Base-by-base conservation (phyloP, 352 stramenopile genomes). In the Phytophthora podocarpi region DNA sequence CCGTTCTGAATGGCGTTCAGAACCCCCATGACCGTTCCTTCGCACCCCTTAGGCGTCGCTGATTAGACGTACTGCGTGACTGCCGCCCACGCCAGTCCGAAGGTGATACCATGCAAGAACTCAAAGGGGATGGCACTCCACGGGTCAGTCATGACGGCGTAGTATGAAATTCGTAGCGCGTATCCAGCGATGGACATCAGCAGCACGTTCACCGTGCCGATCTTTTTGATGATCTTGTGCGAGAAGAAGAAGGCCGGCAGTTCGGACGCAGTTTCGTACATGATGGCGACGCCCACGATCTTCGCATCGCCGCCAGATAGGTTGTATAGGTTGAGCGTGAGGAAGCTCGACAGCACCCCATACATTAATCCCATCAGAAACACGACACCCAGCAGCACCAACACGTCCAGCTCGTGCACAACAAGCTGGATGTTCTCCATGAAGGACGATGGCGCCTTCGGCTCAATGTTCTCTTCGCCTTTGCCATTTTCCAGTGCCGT, bases 311-410 rank as follows among this genome's bases (percentile, higher is more conserved):
- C 45, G 30, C 70, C 74, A 48, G 80, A 91, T 11, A 95, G 64
- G 48, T 93, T 91, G 72, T 90, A 93, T 18, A 95, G 62, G 45
- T 95, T 88, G 32, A 95, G 65, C 24, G 80, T 89, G 45, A 95
- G 78, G 60, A 91, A 95, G 70, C 80, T 91, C n/a, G 78, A 89
- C 40, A 95, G 66, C 48, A 91, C 82, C 52, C 85, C 85, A 49
- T 78, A 91, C 83, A 93, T 93, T 43, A 91, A 68, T 0, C 83
- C 82, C 78, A 90, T 93, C 46, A 93, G 58, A 49, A 90, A 90
- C 15, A 92, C 82, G 13, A 93, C 78, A 13, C 50, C 52, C n/a
- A 95, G 61, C 31, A 93, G 64, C 42, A 89, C 78, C 21, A 93
- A 58, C 46, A 95, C 76, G 48, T 93, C 83, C 31, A n/a, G n/a